phyloP scores from a whole-genome alignment of 805 yeast species.

The Hanseniaspora lachancei region DNA sequence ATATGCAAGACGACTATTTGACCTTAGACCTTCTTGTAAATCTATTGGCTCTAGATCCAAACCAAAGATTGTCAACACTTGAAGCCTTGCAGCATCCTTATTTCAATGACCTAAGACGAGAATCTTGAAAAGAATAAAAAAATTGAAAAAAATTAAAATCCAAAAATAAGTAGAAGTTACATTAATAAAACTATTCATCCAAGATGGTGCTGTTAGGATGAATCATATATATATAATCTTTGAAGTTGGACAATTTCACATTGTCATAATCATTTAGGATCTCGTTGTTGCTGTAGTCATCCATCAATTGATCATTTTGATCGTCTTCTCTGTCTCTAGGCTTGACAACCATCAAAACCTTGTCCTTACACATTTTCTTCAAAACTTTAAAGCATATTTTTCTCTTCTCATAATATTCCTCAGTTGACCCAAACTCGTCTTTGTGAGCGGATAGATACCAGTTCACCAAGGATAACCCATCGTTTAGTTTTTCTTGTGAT shows the following conservation, averaged over 20 bases:
- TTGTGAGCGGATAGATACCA: conserved; percentile 72
- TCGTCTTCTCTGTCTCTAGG: conserved; percentile 33
- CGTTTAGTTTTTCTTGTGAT: conserved; percentile 29
- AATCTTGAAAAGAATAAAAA: not conserved
- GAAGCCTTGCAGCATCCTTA: conserved; percentile 38
- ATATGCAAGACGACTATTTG: conserved; percentile 22
- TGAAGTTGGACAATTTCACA: conserved; percentile 20
- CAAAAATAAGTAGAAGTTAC: too few relatives aligned
- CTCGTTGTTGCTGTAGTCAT: conserved; percentile 20
- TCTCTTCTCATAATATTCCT: conserved; percentile 57
- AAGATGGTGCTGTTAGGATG: conserved; percentile 79
- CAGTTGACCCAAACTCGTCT: conserved; percentile 53
- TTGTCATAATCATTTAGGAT: conserved; percentile 21
- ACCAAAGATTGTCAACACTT: conserved; percentile 37
- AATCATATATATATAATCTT: conserved; percentile 35
- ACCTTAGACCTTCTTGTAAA: conserved; percentile 25
- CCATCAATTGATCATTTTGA: conserved; percentile 34
- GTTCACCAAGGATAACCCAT: conserved; percentile 52
- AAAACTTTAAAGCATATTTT: conserved; percentile 66
- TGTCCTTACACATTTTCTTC: conserved; percentile 69
- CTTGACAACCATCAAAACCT: conserved; percentile 46
- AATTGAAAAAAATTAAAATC: not conserved
- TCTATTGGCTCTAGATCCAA: conserved; percentile 41
- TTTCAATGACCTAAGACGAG: conserved; percentile 25
- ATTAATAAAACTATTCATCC: conserved; percentile 29